Base-by-base conservation (phyloP, 805 yeast genomes). In the Metschnikowia matae region DNA sequence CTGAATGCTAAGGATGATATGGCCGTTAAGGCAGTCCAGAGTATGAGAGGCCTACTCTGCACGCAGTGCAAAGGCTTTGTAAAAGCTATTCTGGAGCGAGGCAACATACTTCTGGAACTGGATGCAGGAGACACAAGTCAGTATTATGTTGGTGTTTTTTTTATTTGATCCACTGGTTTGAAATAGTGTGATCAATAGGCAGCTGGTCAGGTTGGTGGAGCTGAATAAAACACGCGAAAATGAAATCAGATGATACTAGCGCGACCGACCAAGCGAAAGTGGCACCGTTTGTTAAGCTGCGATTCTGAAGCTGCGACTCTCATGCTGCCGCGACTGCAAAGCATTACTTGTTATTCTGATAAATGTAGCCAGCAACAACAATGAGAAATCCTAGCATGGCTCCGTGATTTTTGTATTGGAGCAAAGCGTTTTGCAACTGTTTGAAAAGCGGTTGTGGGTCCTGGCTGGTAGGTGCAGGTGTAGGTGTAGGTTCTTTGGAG, bases 1-100 rank as follows among this genome's bases (percentile, higher is more conserved):
- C 53, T 69, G 62, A 71, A 71, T 7, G 66, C 51, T 32, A 71
- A 37, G 1, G 73, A 63, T 1, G 71, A 69, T 13, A 67, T n/a
- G 6, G 50, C 58, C 2, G 62, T 48, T 13, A 54, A 54, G 29
- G 55, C 33, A 4, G 58, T 46, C 42, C 52, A 46, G 34, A 56
- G 23, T 6, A 56, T 47, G 41, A 57, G 50, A 7, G 48, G 55
- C 40, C 61, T 44, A 29, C 39, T 48, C 34, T 51, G 58, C 18
- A 42, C 38, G 31, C 18, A 38, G 34, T n/a, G 18, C 37, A 42
- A 32, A 34, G 38, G 31, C 20, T 7, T n/a, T 32, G 38, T 13
- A 21, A 20, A 2, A 14, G 37, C 23, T 42, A 20, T 33, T 21
- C 33, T 42, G 5, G 45, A 33, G 14, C 31, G 38, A 11, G 23